These are phyloP conservation scores for Xylaria castorea DNA, from an alignment of 495 filamentous ascomycete genomes.

Conservation along the genomic window DNA sequence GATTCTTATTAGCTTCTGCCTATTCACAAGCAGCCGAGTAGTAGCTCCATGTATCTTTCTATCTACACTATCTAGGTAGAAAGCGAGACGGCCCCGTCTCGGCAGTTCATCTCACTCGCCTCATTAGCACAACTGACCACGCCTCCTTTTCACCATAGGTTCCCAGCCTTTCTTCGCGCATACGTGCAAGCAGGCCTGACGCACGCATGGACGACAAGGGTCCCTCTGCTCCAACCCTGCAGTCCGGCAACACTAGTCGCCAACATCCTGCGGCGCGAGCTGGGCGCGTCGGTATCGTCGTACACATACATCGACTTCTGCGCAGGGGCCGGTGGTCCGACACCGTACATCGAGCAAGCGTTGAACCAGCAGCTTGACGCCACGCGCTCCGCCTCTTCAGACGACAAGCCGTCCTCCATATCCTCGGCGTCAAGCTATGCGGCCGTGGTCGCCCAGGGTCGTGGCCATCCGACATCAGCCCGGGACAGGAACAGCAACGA, in stretches of 20 bases:
- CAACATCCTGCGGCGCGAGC: constrained; percentile 52
- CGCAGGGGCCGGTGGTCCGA: constrained; percentile 74
- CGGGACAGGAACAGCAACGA: neutral
- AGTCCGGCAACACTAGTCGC: constrained; percentile 57
- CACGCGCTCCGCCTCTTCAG: constrained; percentile 25
- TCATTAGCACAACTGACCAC: constrained; percentile 18
- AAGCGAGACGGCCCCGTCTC: constrained; percentile 10
- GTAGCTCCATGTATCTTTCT: neutral
- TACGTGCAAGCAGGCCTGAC: constrained; percentile 61
- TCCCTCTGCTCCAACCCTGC: constrained; percentile 52
- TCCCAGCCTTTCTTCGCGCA: constrained; percentile 57
- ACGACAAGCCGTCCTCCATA: neutral
- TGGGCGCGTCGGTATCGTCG: constrained; percentile 46
- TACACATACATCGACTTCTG: constrained; percentile 76
- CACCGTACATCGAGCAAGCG: constrained; percentile 64
- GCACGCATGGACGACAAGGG: constrained; percentile 54
- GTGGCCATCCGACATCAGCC: constrained; percentile 23
- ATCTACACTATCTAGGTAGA: neutral
- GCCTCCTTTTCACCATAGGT: constrained; percentile 45
- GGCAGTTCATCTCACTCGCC: neutral
- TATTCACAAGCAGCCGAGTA: neutral
- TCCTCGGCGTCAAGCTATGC: constrained; percentile 31
- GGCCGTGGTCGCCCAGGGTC: constrained; percentile 25
- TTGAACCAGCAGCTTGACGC: constrained; percentile 55
- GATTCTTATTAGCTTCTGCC: neutral